phyloP scores from a whole-genome alignment of 805 yeast species.

The Yamadazyma ubonensis region DNA sequence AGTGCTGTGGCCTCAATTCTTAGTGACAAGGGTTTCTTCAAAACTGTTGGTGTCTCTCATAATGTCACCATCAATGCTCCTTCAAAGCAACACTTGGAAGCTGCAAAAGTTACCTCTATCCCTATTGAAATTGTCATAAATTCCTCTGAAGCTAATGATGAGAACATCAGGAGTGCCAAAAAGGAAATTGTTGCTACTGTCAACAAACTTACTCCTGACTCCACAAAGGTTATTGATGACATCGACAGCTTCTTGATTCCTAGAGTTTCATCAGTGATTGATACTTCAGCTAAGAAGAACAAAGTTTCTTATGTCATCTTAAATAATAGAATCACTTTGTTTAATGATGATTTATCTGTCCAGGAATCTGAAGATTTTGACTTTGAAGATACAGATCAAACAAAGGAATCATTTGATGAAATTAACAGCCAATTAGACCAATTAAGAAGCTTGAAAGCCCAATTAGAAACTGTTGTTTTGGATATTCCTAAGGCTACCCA shows the following conservation, averaged over 20 bases:
- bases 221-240: conserved; percentile 57
- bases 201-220: conserved; percentile 67
- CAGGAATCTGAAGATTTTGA: conserved; percentile 32
- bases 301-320: conserved; percentile 60
- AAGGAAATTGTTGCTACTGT: conserved; percentile 71
- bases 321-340: conserved; percentile 53
- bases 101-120: conserved; percentile 42
- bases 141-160: conserved; percentile 41
- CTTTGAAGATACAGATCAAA: conserved; percentile 67
- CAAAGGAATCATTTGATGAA: conserved; percentile 55
- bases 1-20: conserved; percentile 70
- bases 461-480: conserved; percentile 52
- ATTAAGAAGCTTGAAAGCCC: conserved; percentile 57
- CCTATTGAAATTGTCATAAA: conserved; percentile 61
- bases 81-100: conserved; percentile 36
- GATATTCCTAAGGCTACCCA: conserved; percentile 57
- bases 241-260: conserved; percentile 61
- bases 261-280: conserved; percentile 44
- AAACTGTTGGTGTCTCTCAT: conserved; percentile 35
- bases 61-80: conserved; percentile 43
- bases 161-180: conserved; percentile 54
- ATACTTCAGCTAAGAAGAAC: conserved; percentile 41
- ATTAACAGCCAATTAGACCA: conserved; percentile 56
- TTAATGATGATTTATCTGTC: conserved; percentile 21
- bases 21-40: conserved; percentile 48